A percentile compares a stretch with the other conserved stretches of the same genome.
These are phyloP conservation scores for Ophiostoma perfectum DNA, from an alignment of 2,329 filamentous ascomycete species.

Conservation along the genomic window DNA sequence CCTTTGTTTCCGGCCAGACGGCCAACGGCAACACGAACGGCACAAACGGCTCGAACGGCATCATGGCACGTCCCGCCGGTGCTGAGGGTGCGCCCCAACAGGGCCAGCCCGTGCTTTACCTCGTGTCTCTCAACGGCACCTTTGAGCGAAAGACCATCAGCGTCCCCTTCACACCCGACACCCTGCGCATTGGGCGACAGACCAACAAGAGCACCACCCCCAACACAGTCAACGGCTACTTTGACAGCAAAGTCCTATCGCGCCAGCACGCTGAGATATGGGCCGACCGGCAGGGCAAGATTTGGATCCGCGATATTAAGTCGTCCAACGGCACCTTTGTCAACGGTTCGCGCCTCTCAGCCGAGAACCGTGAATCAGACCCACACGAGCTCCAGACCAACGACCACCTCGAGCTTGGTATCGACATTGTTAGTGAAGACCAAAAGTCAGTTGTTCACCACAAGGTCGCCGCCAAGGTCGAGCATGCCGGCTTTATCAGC, in stretches of 20 bases:
- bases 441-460: conserved; percentile 98
- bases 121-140: conserved; percentile 88
- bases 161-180: conserved; percentile 91
- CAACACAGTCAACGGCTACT: conserved; percentile 86
- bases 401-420: conserved; percentile 89
- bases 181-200: conserved; percentile 86
- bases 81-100: conserved; percentile 50
- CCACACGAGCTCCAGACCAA: conserved; percentile 87
- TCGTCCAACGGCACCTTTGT: conserved; percentile 99
- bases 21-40: conserved; percentile 29
- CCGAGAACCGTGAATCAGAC: conserved; percentile 92
- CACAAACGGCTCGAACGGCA: conserved; percentile 40
- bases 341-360: conserved; percentile 82
- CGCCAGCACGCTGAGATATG: conserved; percentile 95
- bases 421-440: conserved; percentile 97
- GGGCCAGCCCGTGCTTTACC: conserved; percentile 72
- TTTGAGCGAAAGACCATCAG: conserved; percentile 96
- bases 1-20: conserved; percentile 35
- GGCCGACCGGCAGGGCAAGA: conserved; percentile 77
- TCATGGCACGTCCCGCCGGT: conserved; percentile 58
- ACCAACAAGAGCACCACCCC: conserved; percentile 96
- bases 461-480: conserved; percentile 94
- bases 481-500: conserved; percentile 81
- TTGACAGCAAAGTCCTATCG: conserved; percentile 96
- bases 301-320: conserved; percentile 96